These are phyloP conservation scores for Fusarium sp. DNA, from an alignment of 2,329 filamentous ascomycete genomes.

Conservation along the genomic window DNA sequence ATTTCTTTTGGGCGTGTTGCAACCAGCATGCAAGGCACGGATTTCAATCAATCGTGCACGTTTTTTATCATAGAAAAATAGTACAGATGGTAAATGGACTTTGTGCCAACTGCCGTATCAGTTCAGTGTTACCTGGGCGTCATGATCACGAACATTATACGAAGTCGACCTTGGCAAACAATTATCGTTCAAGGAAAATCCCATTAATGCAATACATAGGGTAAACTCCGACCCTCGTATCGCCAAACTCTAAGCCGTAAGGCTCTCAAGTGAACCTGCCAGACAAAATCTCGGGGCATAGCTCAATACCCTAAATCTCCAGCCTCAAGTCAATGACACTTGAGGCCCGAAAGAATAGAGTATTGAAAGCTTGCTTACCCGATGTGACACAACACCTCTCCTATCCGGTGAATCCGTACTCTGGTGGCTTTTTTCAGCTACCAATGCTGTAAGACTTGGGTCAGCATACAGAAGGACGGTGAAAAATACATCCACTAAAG, in stretches of 20 bases:
- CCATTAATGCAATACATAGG: not conserved
- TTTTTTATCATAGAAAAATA: not conserved
- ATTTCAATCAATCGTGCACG: not conserved
- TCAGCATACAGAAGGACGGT: conserved; percentile 1
- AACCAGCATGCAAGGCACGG: not conserved
- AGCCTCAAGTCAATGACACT: not conserved
- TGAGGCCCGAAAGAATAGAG: conserved; percentile 6
- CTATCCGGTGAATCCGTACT: conserved; percentile 7
- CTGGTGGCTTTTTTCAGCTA: conserved; percentile 1
- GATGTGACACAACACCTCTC: conserved; percentile 15
- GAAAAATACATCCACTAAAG: not conserved
- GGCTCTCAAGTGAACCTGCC: not conserved
- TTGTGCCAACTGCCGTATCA: no score
- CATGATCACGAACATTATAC: not conserved
- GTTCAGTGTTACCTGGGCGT: not conserved
- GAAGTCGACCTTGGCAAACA: not conserved
- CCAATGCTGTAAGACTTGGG: conserved; percentile 12
- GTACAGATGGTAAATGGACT: not conserved
- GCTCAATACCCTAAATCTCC: conserved; percentile 7
- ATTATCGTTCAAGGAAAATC: not conserved
- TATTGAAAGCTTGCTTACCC: conserved; percentile 16
- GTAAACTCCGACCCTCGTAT: not conserved
- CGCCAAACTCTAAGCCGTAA: not conserved
- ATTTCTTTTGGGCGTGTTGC: not conserved
- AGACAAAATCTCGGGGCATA: not conserved